phyloP scores from a whole-genome alignment of 192 early-diverging fungal genomes.

The Piromyces finnis region DNA sequence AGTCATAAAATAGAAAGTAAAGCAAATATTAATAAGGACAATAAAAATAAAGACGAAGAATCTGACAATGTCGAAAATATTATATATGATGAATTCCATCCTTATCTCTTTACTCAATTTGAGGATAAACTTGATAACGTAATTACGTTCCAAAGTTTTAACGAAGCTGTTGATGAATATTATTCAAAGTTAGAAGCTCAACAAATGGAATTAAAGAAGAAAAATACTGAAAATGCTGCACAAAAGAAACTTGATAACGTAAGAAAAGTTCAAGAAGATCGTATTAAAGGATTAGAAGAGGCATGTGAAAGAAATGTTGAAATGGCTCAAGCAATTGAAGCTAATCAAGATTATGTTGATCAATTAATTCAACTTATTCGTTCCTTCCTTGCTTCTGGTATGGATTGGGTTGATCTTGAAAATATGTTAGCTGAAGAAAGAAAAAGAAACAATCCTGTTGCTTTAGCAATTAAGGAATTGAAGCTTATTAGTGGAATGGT shows the following conservation, averaged over 20 bases:
- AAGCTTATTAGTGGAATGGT: constrained; percentile 70
- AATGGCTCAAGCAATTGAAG: constrained; percentile 72
- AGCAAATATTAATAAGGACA: constrained; percentile 6
- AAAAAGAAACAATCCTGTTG: constrained; percentile 59
- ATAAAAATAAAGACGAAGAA: constrained; percentile 11
- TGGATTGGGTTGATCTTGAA: constrained; percentile 92
- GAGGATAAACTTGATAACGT: background rate
- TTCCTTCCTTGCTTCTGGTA: constrained; percentile 60
- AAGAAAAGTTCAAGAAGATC: constrained; percentile 52
- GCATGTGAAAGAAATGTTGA: constrained; percentile 48
- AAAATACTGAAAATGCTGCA: constrained; percentile 53
- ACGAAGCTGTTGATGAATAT: constrained; percentile 76
- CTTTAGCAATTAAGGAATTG: constrained; percentile 48
- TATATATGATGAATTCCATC: constrained; percentile 22
- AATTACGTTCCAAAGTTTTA: constrained; percentile 25
- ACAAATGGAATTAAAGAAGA: constrained; percentile 46
- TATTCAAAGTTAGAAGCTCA: constrained; percentile 82
- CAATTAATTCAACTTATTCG: constrained; percentile 72
- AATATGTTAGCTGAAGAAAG: constrained; percentile 71
- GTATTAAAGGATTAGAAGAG: constrained; percentile 57
- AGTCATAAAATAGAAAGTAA: constrained; percentile 14
- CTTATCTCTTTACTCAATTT: constrained; percentile 17
- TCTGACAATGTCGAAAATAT: background rate
- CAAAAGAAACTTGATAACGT: constrained; percentile 70
- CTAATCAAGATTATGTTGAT: constrained; percentile 67